A percentile compares a stretch with the other conserved stretches of the same genome.
These are phyloP conservation scores for Colletotrichum costaricense DNA, from an alignment of 2,329 filamentous ascomycete species.

Conservation along the genomic window DNA sequence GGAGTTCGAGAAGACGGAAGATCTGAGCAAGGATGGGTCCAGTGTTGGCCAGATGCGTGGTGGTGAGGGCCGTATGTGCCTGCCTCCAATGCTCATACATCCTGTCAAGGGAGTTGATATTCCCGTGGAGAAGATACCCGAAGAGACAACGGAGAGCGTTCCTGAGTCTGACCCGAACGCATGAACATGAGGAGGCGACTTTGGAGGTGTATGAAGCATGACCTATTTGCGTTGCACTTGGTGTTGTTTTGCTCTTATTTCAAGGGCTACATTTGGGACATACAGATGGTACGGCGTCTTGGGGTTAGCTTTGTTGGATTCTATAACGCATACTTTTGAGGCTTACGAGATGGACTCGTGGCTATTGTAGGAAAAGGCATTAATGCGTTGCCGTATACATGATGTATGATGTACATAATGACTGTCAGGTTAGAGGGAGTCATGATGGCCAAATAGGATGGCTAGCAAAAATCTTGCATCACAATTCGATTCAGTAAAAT, in stretches of 20 bases:
- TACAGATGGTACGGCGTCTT: conserved; percentile 33
- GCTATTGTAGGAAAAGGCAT: conserved; percentile 33
- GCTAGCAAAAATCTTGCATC: conserved; percentile 10
- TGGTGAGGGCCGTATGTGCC: conserved; percentile 87
- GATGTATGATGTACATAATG: conserved; percentile 36
- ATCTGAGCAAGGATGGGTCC: conserved; percentile 61
- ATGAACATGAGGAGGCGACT: conserved; percentile 38
- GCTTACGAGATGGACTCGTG: conserved; percentile 14
- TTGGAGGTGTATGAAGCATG: conserved; percentile 19
- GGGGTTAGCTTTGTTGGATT: conserved; percentile 33
- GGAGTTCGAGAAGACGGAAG: conserved; percentile 74
- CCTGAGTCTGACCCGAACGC: conserved; percentile 63
- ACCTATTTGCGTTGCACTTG: conserved; percentile 16
- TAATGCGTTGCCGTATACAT: conserved; percentile 29
- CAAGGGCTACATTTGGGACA: conserved; percentile 18
- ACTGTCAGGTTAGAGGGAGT: conserved; percentile 34
- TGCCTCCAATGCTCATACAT: conserved; percentile 90
- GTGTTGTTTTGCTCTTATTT: conserved; percentile 6
- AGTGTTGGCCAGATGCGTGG: conserved; percentile 66
- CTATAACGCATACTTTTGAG: conserved; percentile 6
- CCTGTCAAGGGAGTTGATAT: conserved; percentile 83
- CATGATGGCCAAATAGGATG: conserved; percentile 22
- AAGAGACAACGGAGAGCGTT: conserved; percentile 54
- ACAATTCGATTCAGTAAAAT: conserved; percentile 11
- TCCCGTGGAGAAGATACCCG: conserved; percentile 68